Conservation (phyloP, 2,329 filamentous ascomycete genomes). For the Talaromyces verruculosus region DNA sequence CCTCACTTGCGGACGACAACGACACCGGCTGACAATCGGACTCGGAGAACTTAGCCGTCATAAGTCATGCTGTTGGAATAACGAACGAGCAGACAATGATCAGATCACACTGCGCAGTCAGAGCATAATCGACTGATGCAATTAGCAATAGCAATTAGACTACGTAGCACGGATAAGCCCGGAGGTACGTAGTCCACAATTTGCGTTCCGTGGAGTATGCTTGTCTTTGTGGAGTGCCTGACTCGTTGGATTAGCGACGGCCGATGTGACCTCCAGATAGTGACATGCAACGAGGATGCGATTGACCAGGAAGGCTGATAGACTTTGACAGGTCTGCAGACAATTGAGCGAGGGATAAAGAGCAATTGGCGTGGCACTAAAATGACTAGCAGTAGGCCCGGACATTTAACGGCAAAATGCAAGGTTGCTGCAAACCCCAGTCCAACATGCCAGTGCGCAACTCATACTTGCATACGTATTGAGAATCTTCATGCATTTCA, state of each 20-base stretch:
- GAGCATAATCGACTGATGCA: not conserved
- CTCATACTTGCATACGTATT: not conserved
- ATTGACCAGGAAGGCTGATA: not conserved
- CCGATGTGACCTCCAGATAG: slow-evolving; percentile 8
- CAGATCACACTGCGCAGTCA: not conserved
- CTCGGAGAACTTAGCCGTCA: slow-evolving; percentile 18
- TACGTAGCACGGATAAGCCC: not conserved
- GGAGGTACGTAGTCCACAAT: not conserved
- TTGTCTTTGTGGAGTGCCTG: slow-evolving; percentile 1
- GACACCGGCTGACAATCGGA: slow-evolving; percentile 1
- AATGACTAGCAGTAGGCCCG: slow-evolving; percentile 4
- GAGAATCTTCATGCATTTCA: not conserved
- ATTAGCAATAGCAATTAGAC: not conserved
- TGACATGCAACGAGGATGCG: slow-evolving; percentile 3
- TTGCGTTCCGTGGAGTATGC: not conserved
- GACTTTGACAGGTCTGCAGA: not conserved
- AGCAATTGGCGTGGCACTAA: not conserved
- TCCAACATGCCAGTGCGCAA: not conserved
- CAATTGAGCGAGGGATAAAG: not conserved
- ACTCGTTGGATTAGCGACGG: not conserved
- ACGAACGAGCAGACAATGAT: not conserved
- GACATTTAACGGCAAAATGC: slow-evolving; percentile 17
- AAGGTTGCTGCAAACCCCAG: not conserved
- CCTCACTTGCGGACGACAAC: not conserved
- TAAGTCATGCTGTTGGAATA: slow-evolving; percentile 12